These are phyloP conservation scores for Alternaria conjuncta DNA, from an alignment of 2,329 filamentous ascomycete genomes.

Conservation along the genomic window DNA sequence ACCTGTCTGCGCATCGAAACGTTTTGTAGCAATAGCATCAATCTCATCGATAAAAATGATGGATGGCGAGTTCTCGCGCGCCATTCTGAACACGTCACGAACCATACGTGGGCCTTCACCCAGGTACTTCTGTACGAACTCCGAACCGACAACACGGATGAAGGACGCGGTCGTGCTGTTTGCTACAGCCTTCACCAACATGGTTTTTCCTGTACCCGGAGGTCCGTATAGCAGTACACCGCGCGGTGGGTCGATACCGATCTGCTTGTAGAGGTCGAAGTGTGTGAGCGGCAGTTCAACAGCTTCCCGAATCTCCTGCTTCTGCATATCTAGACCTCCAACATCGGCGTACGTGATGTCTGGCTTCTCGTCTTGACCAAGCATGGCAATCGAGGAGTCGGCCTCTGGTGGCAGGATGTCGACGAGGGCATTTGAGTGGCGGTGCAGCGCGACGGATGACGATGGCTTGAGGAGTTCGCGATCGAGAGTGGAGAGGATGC, in stretches of 20 bases:
- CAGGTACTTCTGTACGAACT: conserved; percentile 98
- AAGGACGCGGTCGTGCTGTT: conserved; percentile 98
- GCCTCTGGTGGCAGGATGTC: conserved; percentile 99
- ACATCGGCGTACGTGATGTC: conserved; percentile 98
- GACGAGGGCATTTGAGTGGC: conserved; percentile 97
- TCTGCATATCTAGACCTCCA: conserved; percentile 98
- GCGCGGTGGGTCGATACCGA: conserved; percentile 96
- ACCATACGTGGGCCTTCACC: conserved; percentile 99
- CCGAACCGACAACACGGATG: conserved; percentile 96
- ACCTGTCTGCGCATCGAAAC: conserved; percentile 97
- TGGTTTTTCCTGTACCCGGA: conserved; percentile 94
- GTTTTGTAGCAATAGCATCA: conserved; percentile 97
- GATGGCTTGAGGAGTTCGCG: conserved; percentile 98
- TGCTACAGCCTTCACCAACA: conserved; percentile 97
- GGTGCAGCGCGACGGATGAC: conserved; percentile 94
- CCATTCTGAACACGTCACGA: conserved; percentile 98
- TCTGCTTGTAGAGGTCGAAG: conserved; percentile 98
- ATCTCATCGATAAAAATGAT: conserved; percentile 99
- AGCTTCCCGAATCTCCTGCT: conserved; percentile 98
- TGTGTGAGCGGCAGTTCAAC: conserved; percentile 96
- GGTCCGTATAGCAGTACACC: conserved; percentile 96
- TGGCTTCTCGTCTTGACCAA: conserved; percentile 94
- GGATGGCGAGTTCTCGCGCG: conserved; percentile 93
- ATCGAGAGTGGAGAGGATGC: conserved; percentile 96
- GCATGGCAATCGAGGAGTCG: conserved; percentile 98